A percentile compares a stretch with the other conserved stretches of the same genome.
These are phyloP conservation scores for Didymella segeticola DNA, from an alignment of 2,329 filamentous ascomycete species.

Conservation along the genomic window DNA sequence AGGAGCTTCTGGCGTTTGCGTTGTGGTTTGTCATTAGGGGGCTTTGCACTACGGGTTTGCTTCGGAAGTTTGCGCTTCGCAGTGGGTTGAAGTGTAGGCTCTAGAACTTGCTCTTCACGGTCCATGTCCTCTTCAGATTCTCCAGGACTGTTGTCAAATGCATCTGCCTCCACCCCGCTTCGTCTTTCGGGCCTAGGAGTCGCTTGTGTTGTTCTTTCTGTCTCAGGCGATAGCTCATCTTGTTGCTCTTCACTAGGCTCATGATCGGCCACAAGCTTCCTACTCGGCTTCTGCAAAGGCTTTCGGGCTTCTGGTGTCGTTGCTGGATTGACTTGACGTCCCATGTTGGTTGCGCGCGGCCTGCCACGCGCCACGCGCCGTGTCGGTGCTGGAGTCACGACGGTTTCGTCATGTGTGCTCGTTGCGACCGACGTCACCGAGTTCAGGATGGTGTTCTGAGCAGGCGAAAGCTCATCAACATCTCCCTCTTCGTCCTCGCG, in stretches of 20 bases:
- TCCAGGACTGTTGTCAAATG: slow-evolving; percentile 4
- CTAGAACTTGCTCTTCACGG: slow-evolving; percentile 19
- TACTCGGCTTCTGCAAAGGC: slow-evolving; percentile 13
- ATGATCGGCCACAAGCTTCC: not conserved
- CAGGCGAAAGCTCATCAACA: slow-evolving; percentile 32
- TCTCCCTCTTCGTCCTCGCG: slow-evolving; percentile 18
- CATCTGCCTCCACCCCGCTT: not conserved
- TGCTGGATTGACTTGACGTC: slow-evolving; percentile 9
- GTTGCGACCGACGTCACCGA: not conserved
- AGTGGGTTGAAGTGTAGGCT: slow-evolving; percentile 18
- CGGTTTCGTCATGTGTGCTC: not conserved
- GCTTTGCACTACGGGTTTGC: slow-evolving; percentile 19
- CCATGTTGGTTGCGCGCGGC: slow-evolving; percentile 15
- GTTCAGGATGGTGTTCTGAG: not conserved
- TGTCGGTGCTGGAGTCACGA: slow-evolving; percentile 1
- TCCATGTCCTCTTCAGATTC: slow-evolving; percentile 25
- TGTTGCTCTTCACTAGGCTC: slow-evolving; percentile 13
- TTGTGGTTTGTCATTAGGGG: slow-evolving; percentile 29
- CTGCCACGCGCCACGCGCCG: slow-evolving; percentile 16
- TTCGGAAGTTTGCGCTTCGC: slow-evolving; percentile 23
- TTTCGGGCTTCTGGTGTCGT: slow-evolving; percentile 23
- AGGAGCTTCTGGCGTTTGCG: slow-evolving; percentile 38
- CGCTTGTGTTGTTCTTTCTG: slow-evolving; percentile 8
- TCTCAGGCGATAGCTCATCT: slow-evolving; percentile 33
- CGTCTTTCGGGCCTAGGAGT: slow-evolving; percentile 3